phyloP scores from a whole-genome alignment of 2,329 filamentous ascomycete species.

The Beauveria medogensis region DNA sequence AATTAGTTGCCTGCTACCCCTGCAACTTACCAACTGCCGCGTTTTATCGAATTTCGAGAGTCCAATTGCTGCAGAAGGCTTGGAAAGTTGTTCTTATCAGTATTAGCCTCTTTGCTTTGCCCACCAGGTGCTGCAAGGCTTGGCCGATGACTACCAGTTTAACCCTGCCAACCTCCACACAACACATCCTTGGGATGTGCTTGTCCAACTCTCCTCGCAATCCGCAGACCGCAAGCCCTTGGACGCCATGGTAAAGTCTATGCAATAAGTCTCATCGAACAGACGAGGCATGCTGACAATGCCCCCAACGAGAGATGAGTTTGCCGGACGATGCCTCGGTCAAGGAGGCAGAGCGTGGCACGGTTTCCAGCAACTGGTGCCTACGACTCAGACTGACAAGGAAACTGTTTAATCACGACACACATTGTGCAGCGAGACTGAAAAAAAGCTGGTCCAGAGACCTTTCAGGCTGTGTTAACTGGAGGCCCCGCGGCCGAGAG shows the following conservation, averaged over 20 bases:
- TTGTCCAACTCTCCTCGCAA: neutral
- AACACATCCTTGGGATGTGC: neutral
- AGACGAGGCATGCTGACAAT: neutral
- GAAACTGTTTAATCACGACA: too few species aligned
- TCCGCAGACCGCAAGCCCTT: neutral
- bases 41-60: neutral
- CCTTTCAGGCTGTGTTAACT: neutral
- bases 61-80: neutral
- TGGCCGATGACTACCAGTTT: neutral
- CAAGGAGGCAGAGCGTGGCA: neutral
- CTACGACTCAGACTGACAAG: neutral
- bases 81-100: neutral
- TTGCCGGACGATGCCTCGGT: neutral
- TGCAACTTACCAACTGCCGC: constrained; percentile 5
- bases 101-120: neutral
- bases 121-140: neutral
- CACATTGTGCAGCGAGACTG: too few species aligned
- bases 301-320: too few species aligned
- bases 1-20: neutral
- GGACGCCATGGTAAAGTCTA: neutral
- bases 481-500: neutral
- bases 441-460: neutral
- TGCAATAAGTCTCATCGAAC: too few species aligned
- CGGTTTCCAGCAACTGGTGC: neutral
- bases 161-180: neutral